Conservation (phyloP, 495 filamentous ascomycete species). For the Polyplosphaeria fusca region DNA sequence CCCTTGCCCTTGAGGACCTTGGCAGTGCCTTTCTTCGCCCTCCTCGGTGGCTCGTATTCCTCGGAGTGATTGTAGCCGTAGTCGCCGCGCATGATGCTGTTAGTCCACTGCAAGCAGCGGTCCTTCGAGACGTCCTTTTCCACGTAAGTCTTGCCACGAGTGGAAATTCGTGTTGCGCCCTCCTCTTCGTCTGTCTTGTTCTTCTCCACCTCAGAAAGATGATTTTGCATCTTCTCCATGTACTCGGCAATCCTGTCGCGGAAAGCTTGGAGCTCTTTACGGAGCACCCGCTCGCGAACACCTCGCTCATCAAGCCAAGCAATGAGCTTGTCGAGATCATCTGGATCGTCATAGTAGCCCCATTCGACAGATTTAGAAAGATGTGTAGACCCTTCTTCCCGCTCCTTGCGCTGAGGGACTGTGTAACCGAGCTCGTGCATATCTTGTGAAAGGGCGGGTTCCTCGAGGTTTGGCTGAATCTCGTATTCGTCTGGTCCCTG, state of each 20-base stretch:
- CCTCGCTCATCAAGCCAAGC: constrained; percentile 86
- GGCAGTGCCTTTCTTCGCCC: constrained; percentile 45
- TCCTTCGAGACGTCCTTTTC: constrained; percentile 52
- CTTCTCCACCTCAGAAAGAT: constrained; percentile 55
- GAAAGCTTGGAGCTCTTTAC: constrained; percentile 78
- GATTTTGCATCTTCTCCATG: constrained; percentile 74
- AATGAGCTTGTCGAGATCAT: constrained; percentile 71
- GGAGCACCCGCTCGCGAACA: constrained; percentile 74
- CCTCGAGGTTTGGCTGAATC: constrained; percentile 72
- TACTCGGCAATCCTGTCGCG: constrained; percentile 71
- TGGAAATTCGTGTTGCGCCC: constrained; percentile 54
- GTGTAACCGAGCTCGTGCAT: constrained; percentile 69
- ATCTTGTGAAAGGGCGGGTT: constrained; percentile 61
- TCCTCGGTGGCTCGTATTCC: constrained; percentile 62
- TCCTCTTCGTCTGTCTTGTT: constrained; percentile 55
- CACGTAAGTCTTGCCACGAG: constrained; percentile 60
- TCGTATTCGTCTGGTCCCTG: constrained; percentile 93
- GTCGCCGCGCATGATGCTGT: constrained; percentile 70
- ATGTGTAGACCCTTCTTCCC: constrained; percentile 79
- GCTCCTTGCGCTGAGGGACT: constrained; percentile 77
- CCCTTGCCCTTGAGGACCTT: constrained; percentile 22
- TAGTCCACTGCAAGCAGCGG: constrained; percentile 79
- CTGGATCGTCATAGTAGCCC: constrained; percentile 83
- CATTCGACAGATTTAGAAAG: constrained; percentile 77
- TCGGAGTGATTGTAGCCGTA: constrained; percentile 80